Conservation (phyloP, 1,284 basidiomycete genomes). For the Stereum hirsutum region DNA sequence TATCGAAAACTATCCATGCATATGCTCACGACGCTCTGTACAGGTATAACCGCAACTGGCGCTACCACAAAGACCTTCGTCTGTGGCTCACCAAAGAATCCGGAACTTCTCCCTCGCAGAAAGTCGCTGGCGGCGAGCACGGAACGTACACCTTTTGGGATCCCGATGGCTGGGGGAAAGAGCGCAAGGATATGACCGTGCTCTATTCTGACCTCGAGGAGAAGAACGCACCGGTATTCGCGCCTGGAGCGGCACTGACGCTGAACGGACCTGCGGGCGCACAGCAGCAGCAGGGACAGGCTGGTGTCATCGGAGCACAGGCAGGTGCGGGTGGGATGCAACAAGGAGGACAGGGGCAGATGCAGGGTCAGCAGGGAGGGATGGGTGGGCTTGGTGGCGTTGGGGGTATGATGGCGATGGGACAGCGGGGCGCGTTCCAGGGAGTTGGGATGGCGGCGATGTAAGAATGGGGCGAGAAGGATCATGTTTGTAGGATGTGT, state of each 20-base stretch:
- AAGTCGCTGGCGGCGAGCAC: constrained; percentile 84
- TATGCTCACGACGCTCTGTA: neutral
- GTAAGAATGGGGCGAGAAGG: constrained; percentile 11
- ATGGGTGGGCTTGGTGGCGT: too few species aligned
- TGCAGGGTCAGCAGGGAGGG: constrained; percentile 2
- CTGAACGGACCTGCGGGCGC: constrained; percentile 22
- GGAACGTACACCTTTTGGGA: constrained; percentile 92
- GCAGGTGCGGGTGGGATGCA: too few species aligned
- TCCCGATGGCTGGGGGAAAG: constrained; percentile 81
- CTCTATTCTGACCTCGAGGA: constrained; percentile 84
- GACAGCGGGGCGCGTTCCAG: constrained; percentile 22
- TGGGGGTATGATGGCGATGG: too few species aligned
- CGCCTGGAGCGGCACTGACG: constrained; percentile 42
- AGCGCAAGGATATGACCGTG: constrained; percentile 81
- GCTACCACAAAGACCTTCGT: constrained; percentile 93
- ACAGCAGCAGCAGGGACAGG: constrained; percentile 29
- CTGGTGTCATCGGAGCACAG: too few species aligned
- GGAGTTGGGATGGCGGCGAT: constrained; percentile 26
- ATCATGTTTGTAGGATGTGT: neutral
- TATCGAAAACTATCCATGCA: neutral
- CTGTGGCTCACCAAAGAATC: constrained; percentile 95
- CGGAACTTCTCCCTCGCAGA: constrained; percentile 74
- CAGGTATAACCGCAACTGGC: constrained; percentile 94
- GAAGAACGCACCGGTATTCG: constrained; percentile 61
- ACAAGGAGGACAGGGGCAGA: too few species aligned